phyloP scores from a whole-genome alignment of 225 moss, liverwort and hornwort genomes.

The Lunularia cruciata region DNA sequence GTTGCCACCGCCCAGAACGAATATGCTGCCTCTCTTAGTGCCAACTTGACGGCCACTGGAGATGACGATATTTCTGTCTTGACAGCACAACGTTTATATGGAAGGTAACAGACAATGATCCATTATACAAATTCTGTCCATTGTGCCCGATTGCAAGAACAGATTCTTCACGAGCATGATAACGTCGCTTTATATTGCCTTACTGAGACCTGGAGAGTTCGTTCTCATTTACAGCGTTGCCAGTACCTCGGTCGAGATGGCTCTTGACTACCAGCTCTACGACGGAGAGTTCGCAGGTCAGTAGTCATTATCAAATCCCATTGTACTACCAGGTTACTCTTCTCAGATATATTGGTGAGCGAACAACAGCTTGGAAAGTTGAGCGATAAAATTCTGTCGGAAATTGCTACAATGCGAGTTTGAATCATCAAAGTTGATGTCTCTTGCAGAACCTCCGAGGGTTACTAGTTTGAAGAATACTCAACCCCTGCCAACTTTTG shows the following conservation, averaged over 20 bases:
- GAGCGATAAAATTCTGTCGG: neutral
- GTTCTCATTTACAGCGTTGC: conserved; percentile 44
- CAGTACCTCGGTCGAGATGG: conserved; percentile 60
- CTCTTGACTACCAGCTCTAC: conserved; percentile 54
- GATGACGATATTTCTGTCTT: conserved; percentile 59
- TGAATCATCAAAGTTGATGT: no score
- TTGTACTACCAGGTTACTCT: no score
- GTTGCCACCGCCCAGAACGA: conserved; percentile 9
- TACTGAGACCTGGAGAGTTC: neutral
- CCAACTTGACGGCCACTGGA: conserved; percentile 29
- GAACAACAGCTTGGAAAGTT: no score
- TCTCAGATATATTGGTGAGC: no score
- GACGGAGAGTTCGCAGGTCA: conserved; percentile 74
- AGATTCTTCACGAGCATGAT: neutral
- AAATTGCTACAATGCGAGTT: neutral
- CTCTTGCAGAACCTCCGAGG: conserved; percentile 51
- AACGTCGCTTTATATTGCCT: no score
- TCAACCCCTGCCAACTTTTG: conserved; percentile 54
- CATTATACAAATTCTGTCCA: no score
- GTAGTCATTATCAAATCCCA: no score
- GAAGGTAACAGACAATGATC: no score
- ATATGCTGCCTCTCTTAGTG: conserved; percentile 27
- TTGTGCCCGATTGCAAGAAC: no score
- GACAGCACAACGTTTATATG: conserved; percentile 63
- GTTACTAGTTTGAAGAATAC: conserved; percentile 77